Evolutionary conservation across 805 yeast genomes (phyloP), one percentile per base, ranked within the genome.

Genomic region (Candida ascalaphidarum): DNA sequence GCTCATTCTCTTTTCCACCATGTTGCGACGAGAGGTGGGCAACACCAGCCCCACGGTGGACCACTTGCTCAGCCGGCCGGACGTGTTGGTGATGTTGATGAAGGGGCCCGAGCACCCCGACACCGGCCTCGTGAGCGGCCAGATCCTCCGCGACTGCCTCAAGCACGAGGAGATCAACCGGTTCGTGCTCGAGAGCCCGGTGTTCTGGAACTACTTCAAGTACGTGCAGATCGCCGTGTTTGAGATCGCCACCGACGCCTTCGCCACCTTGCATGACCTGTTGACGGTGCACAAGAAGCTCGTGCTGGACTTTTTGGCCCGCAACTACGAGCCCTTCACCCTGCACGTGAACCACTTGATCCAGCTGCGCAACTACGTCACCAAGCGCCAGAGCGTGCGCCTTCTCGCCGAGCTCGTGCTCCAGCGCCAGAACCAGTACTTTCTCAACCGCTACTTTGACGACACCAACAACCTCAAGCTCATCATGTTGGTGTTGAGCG

Each of bases 211-310:
- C 36, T 79, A 76, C 43, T 89, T 92, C 54, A 74, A 71, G 25
- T 84, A 81, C 50, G 82, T 83, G 22, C 79, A 77, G 40, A 63
- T 70, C 21, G 79, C 78, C 4, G 75, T 81, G 17, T 92, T 92
- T 58, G 97, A 92, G 55, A 74, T 82, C 14, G 85, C 95, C 32
- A 83, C 96, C 0, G 96, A 86, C 48, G 74, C 95, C 1, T 82
- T 89, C 53, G 75, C 79, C 30, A 83, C 95, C 1, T 58, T 81
- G 43, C 71, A 63, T 40, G 89, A 78, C 35, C 58, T 82, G 21
- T 61, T 92, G 26, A 75, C 86, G 0, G 45, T 60, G 3, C 94
- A 85, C 57, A 77, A 79, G 37, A 70, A 68, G 37, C 50, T 78
- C 16, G 84, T 81, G 0, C 60, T 81, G 4, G 84, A 75, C 30